A percentile compares a stretch with the other conserved stretches of the same genome.
phyloP scores from a whole-genome alignment of 202 grass and related monocot species.

The Panicum hallii region DNA sequence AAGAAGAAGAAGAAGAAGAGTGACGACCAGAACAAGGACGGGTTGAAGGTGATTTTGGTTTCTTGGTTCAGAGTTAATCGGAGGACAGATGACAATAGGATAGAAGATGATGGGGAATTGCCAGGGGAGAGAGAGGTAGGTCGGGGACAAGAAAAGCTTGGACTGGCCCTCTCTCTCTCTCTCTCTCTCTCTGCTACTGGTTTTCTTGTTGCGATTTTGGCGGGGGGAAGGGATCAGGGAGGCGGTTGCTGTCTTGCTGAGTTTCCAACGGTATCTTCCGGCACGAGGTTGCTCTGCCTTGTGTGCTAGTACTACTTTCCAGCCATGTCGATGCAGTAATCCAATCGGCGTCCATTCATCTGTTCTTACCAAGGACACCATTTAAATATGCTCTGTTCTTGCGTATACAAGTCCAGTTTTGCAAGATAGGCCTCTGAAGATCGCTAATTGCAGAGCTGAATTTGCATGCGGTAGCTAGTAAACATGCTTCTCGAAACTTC shows the following conservation, averaged over 20 bases:
- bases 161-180: not conserved
- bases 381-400: not conserved
- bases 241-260: slow-evolving; percentile 3
- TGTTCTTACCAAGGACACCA: not conserved
- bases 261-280: slow-evolving; percentile 50
- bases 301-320: not conserved
- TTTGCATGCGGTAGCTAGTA: not conserved
- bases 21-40: slow-evolving; percentile 5
- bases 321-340: not conserved
- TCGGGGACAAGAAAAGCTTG: not conserved
- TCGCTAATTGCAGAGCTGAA: not conserved
- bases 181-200: not conserved
- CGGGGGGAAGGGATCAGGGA: slow-evolving; percentile 2
- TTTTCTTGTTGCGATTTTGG: slow-evolving; percentile 43
- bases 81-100: slow-evolving; percentile 33
- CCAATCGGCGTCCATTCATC: not conserved
- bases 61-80: slow-evolving; percentile 42
- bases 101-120: not conserved
- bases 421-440: not conserved
- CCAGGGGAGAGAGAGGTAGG: not conserved
- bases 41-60: slow-evolving; percentile 13
- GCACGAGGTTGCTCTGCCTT: not conserved
- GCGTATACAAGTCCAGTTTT: not conserved
- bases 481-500: not conserved
- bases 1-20: not conserved